Evolutionary conservation across 495 filamentous ascomycete genomes (phyloP).

Genomic region (Bryoglossum gracile): DNA sequence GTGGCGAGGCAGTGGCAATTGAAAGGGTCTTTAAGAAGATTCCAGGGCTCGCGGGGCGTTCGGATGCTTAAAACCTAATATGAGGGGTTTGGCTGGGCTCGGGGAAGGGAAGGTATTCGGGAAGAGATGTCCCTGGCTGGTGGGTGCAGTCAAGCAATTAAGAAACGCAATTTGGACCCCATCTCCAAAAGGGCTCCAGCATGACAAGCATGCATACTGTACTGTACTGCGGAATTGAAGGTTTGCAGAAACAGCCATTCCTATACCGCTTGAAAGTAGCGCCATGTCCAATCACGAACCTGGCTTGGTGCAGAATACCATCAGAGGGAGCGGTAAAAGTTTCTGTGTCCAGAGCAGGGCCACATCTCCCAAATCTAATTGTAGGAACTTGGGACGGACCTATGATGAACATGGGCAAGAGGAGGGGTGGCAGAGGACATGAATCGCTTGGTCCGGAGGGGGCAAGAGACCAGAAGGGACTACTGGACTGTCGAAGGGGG

Average conservation of each 20-base stretch:
- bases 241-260: background rate
- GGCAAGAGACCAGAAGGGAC: no score
- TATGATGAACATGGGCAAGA: background rate
- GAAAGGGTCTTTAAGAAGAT: background rate
- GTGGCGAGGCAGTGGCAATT: background rate
- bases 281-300: constrained; percentile 1
- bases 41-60: background rate
- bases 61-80: background rate
- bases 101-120: constrained; percentile 2
- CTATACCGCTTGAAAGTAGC: background rate
- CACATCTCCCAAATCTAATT: constrained; percentile 1
- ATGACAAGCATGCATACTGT: background rate
- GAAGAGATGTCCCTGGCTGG: constrained; percentile 3
- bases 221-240: background rate
- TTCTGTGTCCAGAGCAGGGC: background rate
- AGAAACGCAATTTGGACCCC: constrained; percentile 3
- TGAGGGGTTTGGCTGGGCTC: background rate
- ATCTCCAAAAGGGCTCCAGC: background rate
- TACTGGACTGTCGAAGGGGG: no score
- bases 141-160: background rate
- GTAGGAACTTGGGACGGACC: background rate
- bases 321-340: background rate
- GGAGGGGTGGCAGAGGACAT: background rate
- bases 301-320: background rate
- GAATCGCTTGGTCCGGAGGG: background rate